These are phyloP conservation scores for Trebouxia gelatinosa DNA, from an alignment of 163 green algal species.

Conservation along the genomic window DNA sequence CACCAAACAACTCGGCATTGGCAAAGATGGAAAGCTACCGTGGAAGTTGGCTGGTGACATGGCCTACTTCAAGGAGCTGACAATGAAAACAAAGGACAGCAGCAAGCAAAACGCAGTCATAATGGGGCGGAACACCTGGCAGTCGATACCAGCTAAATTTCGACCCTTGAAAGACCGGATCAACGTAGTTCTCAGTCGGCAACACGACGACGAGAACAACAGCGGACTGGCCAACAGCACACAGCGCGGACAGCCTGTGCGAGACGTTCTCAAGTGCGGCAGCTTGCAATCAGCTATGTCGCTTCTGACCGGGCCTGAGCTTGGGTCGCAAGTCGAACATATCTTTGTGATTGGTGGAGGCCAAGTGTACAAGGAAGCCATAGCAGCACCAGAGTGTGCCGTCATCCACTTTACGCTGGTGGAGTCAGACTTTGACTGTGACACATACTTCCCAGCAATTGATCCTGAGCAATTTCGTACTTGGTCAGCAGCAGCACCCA, in stretches of 20 bases:
- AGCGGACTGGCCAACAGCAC: constrained; percentile 10
- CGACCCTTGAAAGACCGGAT: constrained; percentile 86
- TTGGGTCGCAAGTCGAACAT: constrained; percentile 65
- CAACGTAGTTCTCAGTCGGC: constrained; percentile 89
- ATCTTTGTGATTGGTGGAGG: constrained; percentile 97
- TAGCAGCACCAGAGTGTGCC: constrained; percentile 68
- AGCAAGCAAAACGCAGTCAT: constrained; percentile 86
- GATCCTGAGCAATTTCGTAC: constrained; percentile 48
- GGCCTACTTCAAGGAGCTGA: constrained; percentile 92
- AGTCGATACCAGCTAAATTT: constrained; percentile 93
- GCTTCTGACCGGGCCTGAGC: constrained; percentile 51
- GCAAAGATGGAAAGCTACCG: constrained; percentile 70
- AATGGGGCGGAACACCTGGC: constrained; percentile 97
- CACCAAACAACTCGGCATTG: constrained; percentile 82
- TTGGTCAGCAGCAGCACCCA: constrained; percentile 2
- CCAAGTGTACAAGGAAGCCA: constrained; percentile 79
- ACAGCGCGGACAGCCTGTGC: not conserved
- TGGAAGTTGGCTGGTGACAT: constrained; percentile 91
- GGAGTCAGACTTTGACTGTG: constrained; percentile 75
- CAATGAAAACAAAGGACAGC: constrained; percentile 46
- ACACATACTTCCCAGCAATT: constrained; percentile 89
- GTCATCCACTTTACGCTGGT: constrained; percentile 89
- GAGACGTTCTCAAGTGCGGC: constrained; percentile 29
- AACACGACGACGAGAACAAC: not conserved
- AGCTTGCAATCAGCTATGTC: constrained; percentile 80